phyloP scores from a whole-genome alignment of 768 basidiomycete genomes.

The Collybia nuda region DNA sequence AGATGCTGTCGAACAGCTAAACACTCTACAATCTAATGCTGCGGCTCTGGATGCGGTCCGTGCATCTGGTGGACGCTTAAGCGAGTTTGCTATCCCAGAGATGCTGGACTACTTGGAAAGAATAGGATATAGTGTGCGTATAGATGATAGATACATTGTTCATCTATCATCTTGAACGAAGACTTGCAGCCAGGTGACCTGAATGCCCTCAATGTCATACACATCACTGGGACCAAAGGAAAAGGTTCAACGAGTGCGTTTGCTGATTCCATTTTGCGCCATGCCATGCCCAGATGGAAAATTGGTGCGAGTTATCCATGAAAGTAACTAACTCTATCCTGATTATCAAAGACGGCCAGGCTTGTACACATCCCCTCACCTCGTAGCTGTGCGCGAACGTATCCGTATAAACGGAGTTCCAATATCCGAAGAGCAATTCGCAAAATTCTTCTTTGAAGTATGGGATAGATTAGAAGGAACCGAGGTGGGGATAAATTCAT shows the following conservation, averaged over 20 bases:
- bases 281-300: conserved; percentile 71
- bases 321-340: neutral
- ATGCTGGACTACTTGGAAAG: conserved; percentile 87
- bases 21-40: conserved; percentile 89
- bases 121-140: conserved; percentile 81
- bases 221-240: conserved; percentile 97
- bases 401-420: conserved; percentile 92
- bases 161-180: conserved; percentile 13
- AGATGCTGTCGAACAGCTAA: conserved; percentile 72
- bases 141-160: neutral
- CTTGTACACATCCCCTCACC: conserved; percentile 94
- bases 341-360: conserved; percentile 43
- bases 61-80: conserved; percentile 62
- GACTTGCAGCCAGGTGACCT: conserved; percentile 69
- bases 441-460: conserved; percentile 92
- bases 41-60: conserved; percentile 85
- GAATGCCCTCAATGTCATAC: conserved; percentile 87
- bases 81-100: conserved; percentile 74
- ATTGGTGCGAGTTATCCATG: conserved; percentile 54
- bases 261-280: conserved; percentile 81
- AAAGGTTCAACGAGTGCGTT: conserved; percentile 98
- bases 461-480: conserved; percentile 83
- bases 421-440: conserved; percentile 84
- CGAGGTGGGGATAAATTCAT: conserved; percentile 44
- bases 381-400: conserved; percentile 93